Evolutionary conservation across 441 rosid genomes (phyloP), one percentile per base, ranked within the genome.

Genomic region (Adansonia rubrostipa): DNA sequence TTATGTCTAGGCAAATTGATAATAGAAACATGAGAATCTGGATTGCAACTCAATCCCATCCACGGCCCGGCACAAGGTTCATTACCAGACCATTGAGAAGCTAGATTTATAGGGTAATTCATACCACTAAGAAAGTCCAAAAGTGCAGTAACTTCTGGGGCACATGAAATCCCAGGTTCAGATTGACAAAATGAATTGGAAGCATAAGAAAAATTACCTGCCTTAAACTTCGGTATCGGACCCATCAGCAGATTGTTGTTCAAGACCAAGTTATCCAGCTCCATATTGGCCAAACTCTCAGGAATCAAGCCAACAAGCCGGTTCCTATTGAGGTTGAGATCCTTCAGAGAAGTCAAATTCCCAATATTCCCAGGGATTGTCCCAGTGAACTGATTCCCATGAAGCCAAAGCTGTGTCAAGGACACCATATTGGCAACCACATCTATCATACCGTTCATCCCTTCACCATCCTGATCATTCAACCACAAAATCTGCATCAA

Each of bases 371-470:
- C 85, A 0, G 90, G 92, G 48, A 89, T 84, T 6, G 73, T 75
- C 65, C 90, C 90, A 0, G 78, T 68, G 77, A 89, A 86, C 14
- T 81, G 84, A 78, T 89, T 89, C 60, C 90, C 90, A 10, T 89
- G 92, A 85, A 89, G 87, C 92, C 92, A 89, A 17, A 86, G 56
- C 79, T 86, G 87, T 2, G 80, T 81, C 79, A 87, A 79, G 10
- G 86, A 82, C 17, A 79, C 56, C 90, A 89, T 87, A 28, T 79
- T 81, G 13, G 88, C 79, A 70, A 89, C 77, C 63, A 74, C 86
- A 77, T 89, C 84, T 48, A 89, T 80, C 7, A 82, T n/a, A 56
- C 90, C 88, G 15, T 76, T 82, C 84, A 89, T 66, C 36, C 92
- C 90, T 1, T 78, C 80, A 14, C 78, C 81, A 44, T 73, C 82